Evolutionary conservation across 495 filamentous ascomycete species (phyloP), one percentile per base, ranked within the genome.

Genomic region (Amphirosellinia nigrospora): DNA sequence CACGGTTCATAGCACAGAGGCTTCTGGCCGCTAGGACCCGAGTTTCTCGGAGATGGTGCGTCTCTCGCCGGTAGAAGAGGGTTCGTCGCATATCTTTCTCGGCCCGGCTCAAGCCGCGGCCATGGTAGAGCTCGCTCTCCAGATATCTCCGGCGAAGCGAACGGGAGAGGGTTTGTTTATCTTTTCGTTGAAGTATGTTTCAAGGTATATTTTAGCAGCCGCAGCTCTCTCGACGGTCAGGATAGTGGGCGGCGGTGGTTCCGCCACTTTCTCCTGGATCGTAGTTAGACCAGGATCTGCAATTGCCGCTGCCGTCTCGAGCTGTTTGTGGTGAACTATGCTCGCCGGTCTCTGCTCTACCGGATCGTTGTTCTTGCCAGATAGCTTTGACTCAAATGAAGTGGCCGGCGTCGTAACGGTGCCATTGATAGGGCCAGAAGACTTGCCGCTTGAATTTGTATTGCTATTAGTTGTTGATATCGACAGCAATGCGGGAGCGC

Each of bases 181-280:
- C 15, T 93, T 79, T 9, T 86, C 79, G 73, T 92, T 89, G 82
- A 92, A 97, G 73, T 94, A 86, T 4, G 89, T 93, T 74, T 98
- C 95, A 30, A 98, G 86, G 71, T 88, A 97, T 30, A 96, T 86
- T 79, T 97, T 97, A 39, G 93, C 91, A 10, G 91, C 90, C 0
- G 93, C 87, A 9, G 89, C 87, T 50, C 86, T 86, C 79, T 98
- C 95, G 4, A 93, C 90, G 0, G 93, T 97, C 13, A 87, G 71
- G 61, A 97, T 86, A 11, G 93, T 90, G 15, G 92, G 91, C 16
- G 79, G 70, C 6, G 77, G 64, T 3, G 79, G 64, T 63, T 82
- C 77, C 34, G 80, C 43, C 38, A 75, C 69, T 32, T 75, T 75
- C 71, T 84, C 83, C 46, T 81, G 81, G 36, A 84, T 84, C 19